Evolutionary conservation across 1,284 basidiomycete species (phyloP).

Genomic region (Apiotrichum gamsii): DNA sequence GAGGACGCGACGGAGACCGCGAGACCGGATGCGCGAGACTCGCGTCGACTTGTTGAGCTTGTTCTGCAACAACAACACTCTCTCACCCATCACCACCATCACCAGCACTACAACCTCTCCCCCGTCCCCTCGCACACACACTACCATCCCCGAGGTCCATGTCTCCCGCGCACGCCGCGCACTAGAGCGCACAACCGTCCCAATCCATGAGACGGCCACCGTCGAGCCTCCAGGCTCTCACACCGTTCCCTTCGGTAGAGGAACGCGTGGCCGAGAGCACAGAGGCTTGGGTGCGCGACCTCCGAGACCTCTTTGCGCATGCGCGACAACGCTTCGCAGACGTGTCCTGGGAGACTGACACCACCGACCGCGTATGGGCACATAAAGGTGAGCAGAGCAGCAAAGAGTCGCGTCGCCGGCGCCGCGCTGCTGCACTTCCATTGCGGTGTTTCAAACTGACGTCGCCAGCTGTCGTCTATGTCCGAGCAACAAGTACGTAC

Average conservation of each 20-base stretch:
- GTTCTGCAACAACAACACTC: too few species aligned
- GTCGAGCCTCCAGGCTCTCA: constrained; percentile 2
- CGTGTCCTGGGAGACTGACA: constrained; percentile 76
- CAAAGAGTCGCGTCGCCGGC: too few species aligned
- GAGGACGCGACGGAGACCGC: too few species aligned
- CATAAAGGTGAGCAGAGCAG: constrained; percentile 41
- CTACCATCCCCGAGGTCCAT: too few species aligned
- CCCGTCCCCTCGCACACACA: too few species aligned
- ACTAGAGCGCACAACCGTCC: constrained; percentile 1
- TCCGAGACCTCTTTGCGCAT: constrained; percentile 65
- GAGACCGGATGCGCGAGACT: too few species aligned
- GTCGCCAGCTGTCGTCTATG: constrained; percentile 76
- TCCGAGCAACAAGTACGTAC: constrained; percentile 64
- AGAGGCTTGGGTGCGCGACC: constrained; percentile 66
- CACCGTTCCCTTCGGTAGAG: constrained; percentile 23
- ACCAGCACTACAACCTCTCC: neutral
- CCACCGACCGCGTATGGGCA: constrained; percentile 47
- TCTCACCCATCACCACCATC: neutral
- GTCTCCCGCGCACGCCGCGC: constrained; percentile 1
- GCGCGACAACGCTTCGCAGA: constrained; percentile 85
- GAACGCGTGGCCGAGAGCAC: constrained; percentile 31
- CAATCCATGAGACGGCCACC: constrained; percentile 7
- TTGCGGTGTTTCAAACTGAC: neutral
- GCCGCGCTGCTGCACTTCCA: neutral
- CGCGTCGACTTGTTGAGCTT: too few species aligned